Base-by-base conservation (phyloP, 306 rosid species). In the Medicago arabica region DNA sequence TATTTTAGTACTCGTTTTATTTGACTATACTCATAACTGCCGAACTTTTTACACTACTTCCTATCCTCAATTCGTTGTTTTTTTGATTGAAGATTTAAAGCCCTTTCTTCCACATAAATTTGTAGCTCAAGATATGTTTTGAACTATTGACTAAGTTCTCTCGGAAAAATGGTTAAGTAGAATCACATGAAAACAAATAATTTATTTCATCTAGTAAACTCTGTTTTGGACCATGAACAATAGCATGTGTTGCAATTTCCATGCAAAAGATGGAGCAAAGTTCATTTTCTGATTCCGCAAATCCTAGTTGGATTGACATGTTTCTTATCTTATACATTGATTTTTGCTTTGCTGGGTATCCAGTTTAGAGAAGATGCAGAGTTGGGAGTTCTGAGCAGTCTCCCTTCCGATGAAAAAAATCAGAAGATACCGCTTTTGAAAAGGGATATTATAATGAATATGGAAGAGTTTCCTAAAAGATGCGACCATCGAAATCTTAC, bases 381-480 rank as follows among this genome's bases (percentile, higher is more conserved):
- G 71, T 80, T 79, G 74, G 88, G 60, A 75, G 43, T 31, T 55
- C 38, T 18, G 40, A 73, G 70, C 63, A 76, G 79, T 81, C 80
- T 83, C 55, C 14, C 78, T 14, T 81, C 65, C 44, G 55, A 51
- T 15, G 78, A 75, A 66, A 83, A 65, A 81, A 84, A 71, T 62
- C 92, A 83, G 76, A 90, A 75, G 57, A 53, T 73, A 44, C 90
- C 94, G 0, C 91, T 92, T 72, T 41, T 88, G 84, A 78, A 75
- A 54, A 73, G 80, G 77, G 90, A 88, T 13, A 67, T 84, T 67
- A 40, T 69, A 59, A 81, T 76, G 78, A 83, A 83, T 58, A 63
- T 86, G 75, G 85, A 82, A 80, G 88, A 83, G 41, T 72, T 80
- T 44, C 88, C 94, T 51, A 78, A 34, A 43, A 71, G 76, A 17